A percentile compares a stretch with the other conserved stretches of the same genome.
Conservation (phyloP, 2,329 filamentous ascomycete genomes). For the Xylaria multiplex region DNA sequence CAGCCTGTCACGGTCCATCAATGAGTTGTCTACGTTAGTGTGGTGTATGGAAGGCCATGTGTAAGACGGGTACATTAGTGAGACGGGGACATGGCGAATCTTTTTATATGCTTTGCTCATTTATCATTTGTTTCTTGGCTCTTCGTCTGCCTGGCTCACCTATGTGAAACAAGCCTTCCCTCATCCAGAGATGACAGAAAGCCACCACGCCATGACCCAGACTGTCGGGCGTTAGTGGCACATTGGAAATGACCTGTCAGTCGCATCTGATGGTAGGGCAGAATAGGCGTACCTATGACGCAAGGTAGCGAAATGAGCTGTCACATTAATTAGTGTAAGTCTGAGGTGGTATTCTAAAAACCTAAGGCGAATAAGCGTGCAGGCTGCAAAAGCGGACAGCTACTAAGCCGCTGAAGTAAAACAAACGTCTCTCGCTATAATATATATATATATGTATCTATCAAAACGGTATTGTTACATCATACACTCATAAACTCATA, state of each 20-base stretch:
- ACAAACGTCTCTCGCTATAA: slow-evolving; percentile 14
- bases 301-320: background rate
- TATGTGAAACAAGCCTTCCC: slow-evolving; percentile 7
- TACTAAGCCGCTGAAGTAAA: background rate
- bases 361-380: no score
- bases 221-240: background rate
- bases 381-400: background rate
- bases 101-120: background rate
- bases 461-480: slow-evolving; percentile 25
- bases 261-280: background rate
- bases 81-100: background rate
- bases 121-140: background rate
- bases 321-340: background rate
- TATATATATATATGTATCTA: background rate
- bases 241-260: background rate
- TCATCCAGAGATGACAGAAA: background rate
- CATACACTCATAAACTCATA: slow-evolving; percentile 27
- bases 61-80: no score
- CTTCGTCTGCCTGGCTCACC: background rate
- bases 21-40: background rate
- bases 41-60: no score
- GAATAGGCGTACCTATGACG: background rate
- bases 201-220: slow-evolving; percentile 8
- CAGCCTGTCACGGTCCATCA: background rate
- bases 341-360: background rate